Evolutionary conservation across 331 rosid species (phyloP).

Genomic region (Prunus yedoensis): DNA sequence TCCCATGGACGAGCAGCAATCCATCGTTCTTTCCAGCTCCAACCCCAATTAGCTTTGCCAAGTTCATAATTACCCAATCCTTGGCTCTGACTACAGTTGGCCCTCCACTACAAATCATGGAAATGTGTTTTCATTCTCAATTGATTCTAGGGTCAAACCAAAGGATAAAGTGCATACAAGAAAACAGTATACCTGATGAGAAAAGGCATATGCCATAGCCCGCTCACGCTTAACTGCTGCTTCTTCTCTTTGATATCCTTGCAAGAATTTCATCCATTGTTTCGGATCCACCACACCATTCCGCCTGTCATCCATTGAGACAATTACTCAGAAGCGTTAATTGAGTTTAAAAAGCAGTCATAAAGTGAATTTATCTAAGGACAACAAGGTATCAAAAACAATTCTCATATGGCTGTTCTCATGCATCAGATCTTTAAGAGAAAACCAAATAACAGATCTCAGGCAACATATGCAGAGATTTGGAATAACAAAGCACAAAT

Average conservation of each 20-base stretch:
- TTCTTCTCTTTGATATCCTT: conserved; percentile 85
- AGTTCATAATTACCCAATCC: conserved; percentile 66
- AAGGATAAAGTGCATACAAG: background rate
- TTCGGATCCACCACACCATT: conserved; percentile 81
- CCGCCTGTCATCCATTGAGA: conserved; percentile 52
- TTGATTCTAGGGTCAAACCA: conserved; percentile 22
- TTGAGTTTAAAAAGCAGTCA: conserved; percentile 1
- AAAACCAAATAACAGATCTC: no score
- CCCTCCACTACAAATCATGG: conserved; percentile 81
- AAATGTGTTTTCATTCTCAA: conserved; percentile 27
- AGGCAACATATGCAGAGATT: background rate
- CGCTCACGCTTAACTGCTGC: conserved; percentile 94
- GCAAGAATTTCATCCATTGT: conserved; percentile 76
- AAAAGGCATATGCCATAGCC: conserved; percentile 93
- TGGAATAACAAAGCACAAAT: background rate
- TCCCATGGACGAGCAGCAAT: conserved; percentile 98
- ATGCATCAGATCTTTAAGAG: no score
- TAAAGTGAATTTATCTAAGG: background rate
- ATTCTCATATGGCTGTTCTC: no score
- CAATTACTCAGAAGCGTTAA: conserved; percentile 13
- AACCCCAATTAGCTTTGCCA: conserved; percentile 87
- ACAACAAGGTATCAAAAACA: background rate
- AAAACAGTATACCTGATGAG: conserved; percentile 79
- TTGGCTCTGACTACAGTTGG: conserved; percentile 79
- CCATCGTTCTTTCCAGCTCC: conserved; percentile 99